Base-by-base conservation (phyloP, 129 eudicot species). In the Flaveria brownii region DNA sequence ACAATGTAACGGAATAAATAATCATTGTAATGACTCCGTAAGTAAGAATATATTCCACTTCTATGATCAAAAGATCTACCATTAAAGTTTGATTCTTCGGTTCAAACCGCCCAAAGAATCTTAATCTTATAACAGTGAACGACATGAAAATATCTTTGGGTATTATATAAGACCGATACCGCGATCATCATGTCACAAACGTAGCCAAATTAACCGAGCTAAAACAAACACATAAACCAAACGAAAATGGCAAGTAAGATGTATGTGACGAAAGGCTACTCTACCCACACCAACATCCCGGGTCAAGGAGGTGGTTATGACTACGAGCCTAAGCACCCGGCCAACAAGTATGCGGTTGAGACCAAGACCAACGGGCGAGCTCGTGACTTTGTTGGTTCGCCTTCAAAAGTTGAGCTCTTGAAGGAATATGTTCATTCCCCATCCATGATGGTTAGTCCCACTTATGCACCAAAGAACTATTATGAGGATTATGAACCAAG, bases 341-440 rank as follows among this genome's bases (percentile, higher is more conserved):
- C 2, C 41, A 78, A 61, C 72, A 63, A 20, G 6, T 70, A 78
- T 13, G 66, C 20, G n/a, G 73, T 72, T 9, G 74, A 79, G 68
- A 51, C 78, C 73, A 72, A 26, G 39, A 23, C 78, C 36, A 42
- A 14, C 45, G 61, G 18, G 30, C 47, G 57, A 30, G 72, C 36
- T 62, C 59, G 22, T 61, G 68, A 41, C 73, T 73, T 73, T 3
- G 54, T 56, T 43, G 75, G 84, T 43, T 66, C 84, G 20, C 79
- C 79, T 43, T 26, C 84, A 55, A 80, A 66, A 67, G 62, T 16
- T 8, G 84, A 80, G 63, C 84, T 80, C 63, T 49, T 80, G 63
- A 80, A 43, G 4, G 79, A 80, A 59, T 73, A 80, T 0, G 84
- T 80, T 52, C 70, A 74, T 45, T 75, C 75, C 54, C 75, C 70